These are phyloP conservation scores for Neurospora sp. DNA, from an alignment of 2,329 filamentous ascomycete species.

Conservation along the genomic window DNA sequence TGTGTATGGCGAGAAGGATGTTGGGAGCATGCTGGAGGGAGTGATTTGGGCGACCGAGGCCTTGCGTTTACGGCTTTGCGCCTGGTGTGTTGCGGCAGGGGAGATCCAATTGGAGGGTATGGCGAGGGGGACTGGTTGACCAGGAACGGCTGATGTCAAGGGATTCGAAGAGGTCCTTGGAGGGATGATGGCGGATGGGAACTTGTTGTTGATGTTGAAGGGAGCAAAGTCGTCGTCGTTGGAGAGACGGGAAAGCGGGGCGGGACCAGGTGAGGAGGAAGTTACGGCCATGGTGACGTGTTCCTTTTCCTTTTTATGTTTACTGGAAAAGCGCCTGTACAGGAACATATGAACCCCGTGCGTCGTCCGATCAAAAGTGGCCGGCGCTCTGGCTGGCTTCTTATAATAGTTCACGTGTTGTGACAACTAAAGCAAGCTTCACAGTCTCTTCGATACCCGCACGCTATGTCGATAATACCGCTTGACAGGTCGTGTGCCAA, in stretches of 20 bases:
- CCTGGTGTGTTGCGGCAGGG: constrained; percentile 9
- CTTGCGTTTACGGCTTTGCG: constrained; percentile 17
- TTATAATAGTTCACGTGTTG: not conserved
- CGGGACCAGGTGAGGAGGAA: constrained; percentile 12
- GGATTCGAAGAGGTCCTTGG: constrained; percentile 61
- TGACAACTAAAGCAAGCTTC: not conserved
- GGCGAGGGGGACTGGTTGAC: constrained; percentile 7
- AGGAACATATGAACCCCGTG: not conserved
- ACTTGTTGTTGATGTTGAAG: constrained; percentile 30
- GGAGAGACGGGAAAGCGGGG: constrained; percentile 15
- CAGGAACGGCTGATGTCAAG: constrained; percentile 6
- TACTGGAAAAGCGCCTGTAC: constrained; percentile 1
- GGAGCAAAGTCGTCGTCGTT: constrained; percentile 11
- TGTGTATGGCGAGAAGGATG: constrained; percentile 22
- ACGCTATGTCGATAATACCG: not conserved
- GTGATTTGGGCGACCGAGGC: constrained; percentile 17
- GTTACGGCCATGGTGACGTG: constrained; percentile 14
- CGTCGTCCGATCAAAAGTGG: constrained; percentile 1
- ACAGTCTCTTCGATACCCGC: not conserved
- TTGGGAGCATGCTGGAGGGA: constrained; percentile 12
- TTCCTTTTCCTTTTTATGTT: constrained; percentile 6
- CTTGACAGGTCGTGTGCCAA: not conserved
- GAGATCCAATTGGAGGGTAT: constrained; percentile 18
- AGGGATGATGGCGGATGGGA: constrained; percentile 63
- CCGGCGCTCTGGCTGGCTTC: not conserved